Base-by-base conservation (phyloP, 805 yeast species). In the Metschnikowia anglica region DNA sequence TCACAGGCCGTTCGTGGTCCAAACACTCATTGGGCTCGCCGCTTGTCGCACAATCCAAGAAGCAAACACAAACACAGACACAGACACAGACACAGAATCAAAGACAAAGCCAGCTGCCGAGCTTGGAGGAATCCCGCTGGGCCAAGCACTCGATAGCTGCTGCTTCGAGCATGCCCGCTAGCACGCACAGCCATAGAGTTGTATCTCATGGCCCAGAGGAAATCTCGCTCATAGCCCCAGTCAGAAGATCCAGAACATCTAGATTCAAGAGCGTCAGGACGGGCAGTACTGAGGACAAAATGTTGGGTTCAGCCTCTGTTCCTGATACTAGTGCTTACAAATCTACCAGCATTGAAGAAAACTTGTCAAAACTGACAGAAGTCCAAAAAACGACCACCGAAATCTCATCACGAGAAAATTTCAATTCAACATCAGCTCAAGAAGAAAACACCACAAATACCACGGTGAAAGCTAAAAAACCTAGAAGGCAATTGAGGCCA, bases 401-500 rank as follows among this genome's bases (percentile, higher is more conserved):
- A 18, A 24, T 36, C 9, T 25, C 30, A 2, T 26, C 37, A 4
- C 6, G 9, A 6, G 41, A 17, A 17, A 16, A 20, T 5, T 29
- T 6, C n/a, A 18, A 24, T 23, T 17, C 36, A 8, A 6, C 33
- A 25, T 7, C 17, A 11, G 16, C 15, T n/a, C 30, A 29, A 26
- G n/a, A 36, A 10, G 41, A 41, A 29, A 37, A 39, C 16, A 19
- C 49, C 29, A 26, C 38, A 19, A 19, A 39, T 9, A 26, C 8
- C 32, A 27, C 42, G 25, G 37, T 30, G 12, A 41, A 41, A 23
- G 37, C 45, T 13, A 47, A 65, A 46, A 48, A 52, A 36, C 47
- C 53, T 5, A 63, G 90, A 65, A 80, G 93, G 69, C 75, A 79
- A 18, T 70, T 93, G 45, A 80, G 81, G 58, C 97, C 98, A 4